These are phyloP conservation scores for Trichoderma orchidacearum DNA, from an alignment of 495 filamentous ascomycete species.

Conservation along the genomic window DNA sequence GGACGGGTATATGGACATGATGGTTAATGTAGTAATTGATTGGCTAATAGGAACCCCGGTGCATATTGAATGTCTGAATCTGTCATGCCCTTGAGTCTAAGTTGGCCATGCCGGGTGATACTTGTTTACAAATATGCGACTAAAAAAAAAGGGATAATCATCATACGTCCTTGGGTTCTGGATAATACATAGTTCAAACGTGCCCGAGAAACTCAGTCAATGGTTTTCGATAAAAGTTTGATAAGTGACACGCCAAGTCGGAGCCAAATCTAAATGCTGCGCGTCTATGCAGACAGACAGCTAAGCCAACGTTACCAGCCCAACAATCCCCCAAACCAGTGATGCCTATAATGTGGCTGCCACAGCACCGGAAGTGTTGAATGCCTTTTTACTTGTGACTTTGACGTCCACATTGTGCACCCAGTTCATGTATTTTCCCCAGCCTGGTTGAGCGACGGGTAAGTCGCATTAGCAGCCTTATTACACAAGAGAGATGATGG, in stretches of 20 bases:
- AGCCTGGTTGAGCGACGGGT: too few species aligned
- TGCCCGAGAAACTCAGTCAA: not conserved
- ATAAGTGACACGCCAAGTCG: not conserved
- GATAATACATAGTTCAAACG: too few species aligned
- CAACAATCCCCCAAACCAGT: not conserved
- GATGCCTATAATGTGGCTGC: conserved; percentile 48
- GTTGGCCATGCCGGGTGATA: too few species aligned
- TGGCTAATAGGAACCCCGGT: not conserved
- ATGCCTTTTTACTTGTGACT: conserved; percentile 37
- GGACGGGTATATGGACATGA: not conserved
- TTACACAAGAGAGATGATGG: not conserved
- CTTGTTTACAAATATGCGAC: too few species aligned
- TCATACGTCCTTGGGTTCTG: too few species aligned
- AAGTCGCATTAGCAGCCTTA: too few species aligned
- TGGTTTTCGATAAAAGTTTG: not conserved
- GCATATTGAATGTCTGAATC: too few species aligned
- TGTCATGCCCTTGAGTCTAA: too few species aligned
- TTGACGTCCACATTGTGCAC: conserved; percentile 37
- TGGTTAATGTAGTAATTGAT: conserved; percentile 1
- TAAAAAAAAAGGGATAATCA: too few species aligned
- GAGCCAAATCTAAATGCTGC: not conserved
- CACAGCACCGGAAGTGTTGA: conserved; percentile 53
- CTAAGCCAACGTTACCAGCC: not conserved
- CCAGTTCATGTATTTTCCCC: conserved; percentile 47
- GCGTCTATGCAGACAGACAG: not conserved